phyloP scores from a whole-genome alignment of 495 filamentous ascomycete genomes.

The Patellaria atrata region DNA sequence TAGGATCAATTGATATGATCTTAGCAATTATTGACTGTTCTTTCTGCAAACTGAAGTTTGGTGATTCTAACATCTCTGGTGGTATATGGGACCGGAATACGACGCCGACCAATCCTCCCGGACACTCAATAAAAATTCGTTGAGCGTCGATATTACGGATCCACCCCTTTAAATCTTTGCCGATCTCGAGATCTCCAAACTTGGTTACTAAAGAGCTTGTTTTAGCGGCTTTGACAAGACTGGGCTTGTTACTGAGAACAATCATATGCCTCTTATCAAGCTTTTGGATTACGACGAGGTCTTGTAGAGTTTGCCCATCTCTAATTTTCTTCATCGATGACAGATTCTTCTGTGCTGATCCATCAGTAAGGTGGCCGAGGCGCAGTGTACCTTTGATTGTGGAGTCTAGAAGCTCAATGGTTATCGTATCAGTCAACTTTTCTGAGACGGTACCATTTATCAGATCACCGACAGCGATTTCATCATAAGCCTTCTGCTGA shows the following conservation, averaged over 20 bases:
- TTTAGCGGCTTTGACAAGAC: slow-evolving; percentile 59
- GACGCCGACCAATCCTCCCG: slow-evolving; percentile 59
- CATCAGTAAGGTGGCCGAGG: slow-evolving; percentile 69
- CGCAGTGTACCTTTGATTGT: slow-evolving; percentile 62
- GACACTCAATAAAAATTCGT: slow-evolving; percentile 71
- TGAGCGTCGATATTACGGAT: slow-evolving; percentile 66
- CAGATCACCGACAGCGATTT: slow-evolving; percentile 51
- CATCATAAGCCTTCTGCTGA: slow-evolving; percentile 59
- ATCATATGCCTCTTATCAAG: slow-evolving; percentile 57
- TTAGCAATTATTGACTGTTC: slow-evolving; percentile 55
- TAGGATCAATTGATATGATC: slow-evolving; percentile 51
- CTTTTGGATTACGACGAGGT: slow-evolving; percentile 75
- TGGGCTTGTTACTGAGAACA: slow-evolving; percentile 63
- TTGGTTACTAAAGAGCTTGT: slow-evolving; percentile 45
- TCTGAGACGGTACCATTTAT: slow-evolving; percentile 69
- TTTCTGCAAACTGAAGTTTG: slow-evolving; percentile 60
- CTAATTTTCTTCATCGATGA: slow-evolving; percentile 63
- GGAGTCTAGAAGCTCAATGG: slow-evolving; percentile 56
- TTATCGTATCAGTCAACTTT: slow-evolving; percentile 66
- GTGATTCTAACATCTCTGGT: slow-evolving; percentile 46
- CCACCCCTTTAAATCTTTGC: slow-evolving; percentile 60
- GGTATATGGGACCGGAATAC: slow-evolving; percentile 62
- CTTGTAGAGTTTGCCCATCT: slow-evolving; percentile 62
- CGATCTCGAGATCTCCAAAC: slow-evolving; percentile 57
- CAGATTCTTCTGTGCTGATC: slow-evolving; percentile 54